A percentile compares a stretch with the other conserved stretches of the same genome.
Conservation (phyloP, 352 stramenopile genomes). For the Phytopythium sindhum region DNA sequence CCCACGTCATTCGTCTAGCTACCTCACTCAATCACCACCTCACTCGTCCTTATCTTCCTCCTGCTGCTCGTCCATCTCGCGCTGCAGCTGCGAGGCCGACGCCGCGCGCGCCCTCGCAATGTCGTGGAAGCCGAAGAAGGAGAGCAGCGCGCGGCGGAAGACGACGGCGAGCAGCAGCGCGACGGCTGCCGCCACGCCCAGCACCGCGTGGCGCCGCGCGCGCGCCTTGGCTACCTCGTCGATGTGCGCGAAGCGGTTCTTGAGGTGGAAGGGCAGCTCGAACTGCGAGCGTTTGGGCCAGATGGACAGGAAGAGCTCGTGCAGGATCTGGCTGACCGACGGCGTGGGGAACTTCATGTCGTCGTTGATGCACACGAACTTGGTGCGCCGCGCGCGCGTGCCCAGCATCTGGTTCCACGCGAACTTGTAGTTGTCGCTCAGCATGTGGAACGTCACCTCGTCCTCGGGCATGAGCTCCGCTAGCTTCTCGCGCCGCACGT, state of each 20-base stretch:
- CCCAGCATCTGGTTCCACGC: slow-evolving; percentile 92
- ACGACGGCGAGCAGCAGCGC: slow-evolving; percentile 42
- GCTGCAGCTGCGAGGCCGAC: slow-evolving; percentile 67
- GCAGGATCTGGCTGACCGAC: slow-evolving; percentile 79
- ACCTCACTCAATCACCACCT: not conserved
- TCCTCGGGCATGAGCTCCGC: slow-evolving; percentile 71
- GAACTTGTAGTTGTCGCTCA: slow-evolving; percentile 89
- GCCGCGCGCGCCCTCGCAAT: slow-evolving; percentile 57
- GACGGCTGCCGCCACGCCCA: slow-evolving; percentile 23
- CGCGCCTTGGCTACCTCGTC: slow-evolving; percentile 67
- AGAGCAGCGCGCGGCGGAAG: slow-evolving; percentile 50
- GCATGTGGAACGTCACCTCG: slow-evolving; percentile 95
- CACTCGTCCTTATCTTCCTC: slow-evolving; percentile 8
- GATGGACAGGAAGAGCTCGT: slow-evolving; percentile 91
- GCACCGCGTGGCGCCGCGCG: slow-evolving; percentile 38
- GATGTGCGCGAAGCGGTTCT: slow-evolving; percentile 84
- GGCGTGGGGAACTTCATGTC: slow-evolving; percentile 90
- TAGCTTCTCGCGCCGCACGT: slow-evolving; percentile 60
- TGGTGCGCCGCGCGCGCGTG: slow-evolving; percentile 87
- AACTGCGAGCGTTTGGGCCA: slow-evolving; percentile 91
- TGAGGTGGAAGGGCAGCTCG: slow-evolving; percentile 86
- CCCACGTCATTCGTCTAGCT: not conserved
- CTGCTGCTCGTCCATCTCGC: slow-evolving; percentile 13
- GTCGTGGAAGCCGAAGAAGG: slow-evolving; percentile 67
- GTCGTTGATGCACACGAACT: slow-evolving; percentile 97